A percentile compares a stretch with the other conserved stretches of the same genome.
These are phyloP conservation scores for Russula lepida DNA, from an alignment of 768 basidiomycete species.

Conservation along the genomic window DNA sequence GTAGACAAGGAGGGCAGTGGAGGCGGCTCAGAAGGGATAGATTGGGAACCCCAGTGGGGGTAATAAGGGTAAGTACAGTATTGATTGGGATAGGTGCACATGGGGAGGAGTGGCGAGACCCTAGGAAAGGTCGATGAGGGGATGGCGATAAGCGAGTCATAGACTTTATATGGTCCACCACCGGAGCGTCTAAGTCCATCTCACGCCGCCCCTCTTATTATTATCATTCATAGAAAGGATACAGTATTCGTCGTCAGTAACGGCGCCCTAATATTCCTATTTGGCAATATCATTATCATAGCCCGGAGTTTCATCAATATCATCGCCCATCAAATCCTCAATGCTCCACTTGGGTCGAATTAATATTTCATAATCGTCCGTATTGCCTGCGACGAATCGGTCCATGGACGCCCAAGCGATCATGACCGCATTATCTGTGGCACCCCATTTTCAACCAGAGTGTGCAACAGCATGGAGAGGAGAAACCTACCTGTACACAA, in stretches of 20 bases:
- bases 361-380: constrained; percentile 53
- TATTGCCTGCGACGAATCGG: constrained; percentile 56
- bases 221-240: neutral
- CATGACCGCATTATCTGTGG: constrained; percentile 91
- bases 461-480: neutral
- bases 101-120: neutral
- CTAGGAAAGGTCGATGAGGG: constrained; percentile 1
- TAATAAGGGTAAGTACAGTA: neutral
- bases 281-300: neutral
- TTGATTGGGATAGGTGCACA: constrained; percentile 5
- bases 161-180: neutral
- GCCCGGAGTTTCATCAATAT: neutral
- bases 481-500: constrained; percentile 70
- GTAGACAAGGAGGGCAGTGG: neutral
- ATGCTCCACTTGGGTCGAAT: constrained; percentile 73
- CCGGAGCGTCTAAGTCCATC: neutral
- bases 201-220: too few species aligned
- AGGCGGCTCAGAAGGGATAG: neutral
- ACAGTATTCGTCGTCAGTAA: neutral
- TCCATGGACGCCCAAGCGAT: constrained; percentile 88
- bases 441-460: neutral
- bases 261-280: neutral
- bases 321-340: constrained; percentile 37
- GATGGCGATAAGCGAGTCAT: neutral
- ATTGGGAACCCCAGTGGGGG: neutral